These are phyloP conservation scores for Violaceomyces palustris DNA, from an alignment of 1,284 basidiomycete species.

Conservation along the genomic window DNA sequence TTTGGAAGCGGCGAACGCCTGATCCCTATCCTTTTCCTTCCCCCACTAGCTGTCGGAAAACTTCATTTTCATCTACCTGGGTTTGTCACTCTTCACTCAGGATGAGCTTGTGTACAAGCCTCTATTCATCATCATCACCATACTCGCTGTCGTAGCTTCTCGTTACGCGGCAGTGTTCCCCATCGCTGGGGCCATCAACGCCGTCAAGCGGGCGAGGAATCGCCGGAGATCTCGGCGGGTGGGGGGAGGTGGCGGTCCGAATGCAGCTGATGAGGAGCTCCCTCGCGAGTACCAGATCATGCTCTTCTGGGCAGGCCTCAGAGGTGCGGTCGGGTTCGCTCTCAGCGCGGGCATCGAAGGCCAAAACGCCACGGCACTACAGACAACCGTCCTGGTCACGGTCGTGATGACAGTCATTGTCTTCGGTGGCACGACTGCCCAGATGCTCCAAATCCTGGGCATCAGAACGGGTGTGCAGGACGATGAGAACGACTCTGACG, in stretches of 20 bases:
- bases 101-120: slow-evolving; percentile 86
- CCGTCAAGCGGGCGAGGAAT: slow-evolving; percentile 75
- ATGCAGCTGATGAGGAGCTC: slow-evolving; percentile 31
- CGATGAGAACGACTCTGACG: slow-evolving; percentile 67
- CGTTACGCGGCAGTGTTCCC: slow-evolving; percentile 96
- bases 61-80: slow-evolving; percentile 99
- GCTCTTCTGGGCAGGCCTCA: slow-evolving; percentile 96
- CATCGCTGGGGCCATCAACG: slow-evolving; percentile 89
- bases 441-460: slow-evolving; percentile 96
- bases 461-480: slow-evolving; percentile 79
- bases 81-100: slow-evolving; percentile 89
- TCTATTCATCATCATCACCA: slow-evolving; percentile 67
- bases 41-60: slow-evolving; percentile 83
- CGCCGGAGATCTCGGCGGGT: slow-evolving; percentile 55
- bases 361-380: slow-evolving; percentile 78
- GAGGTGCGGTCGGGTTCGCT: slow-evolving; percentile 94
- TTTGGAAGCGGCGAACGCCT: background rate
- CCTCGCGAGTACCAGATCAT: slow-evolving; percentile 51
- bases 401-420: slow-evolving; percentile 91
- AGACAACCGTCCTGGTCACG: slow-evolving; percentile 89
- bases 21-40: too few species aligned
- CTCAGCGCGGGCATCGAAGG: slow-evolving; percentile 92
- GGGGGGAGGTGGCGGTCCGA: slow-evolving; percentile 24
- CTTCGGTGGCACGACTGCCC: slow-evolving; percentile 90
- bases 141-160: slow-evolving; percentile 82